Percentiles rank a stretch among this genome's conserved stretches.
phyloP scores from a whole-genome alignment of 2,329 filamentous ascomycete species.

The Trichoderma asperellum region DNA sequence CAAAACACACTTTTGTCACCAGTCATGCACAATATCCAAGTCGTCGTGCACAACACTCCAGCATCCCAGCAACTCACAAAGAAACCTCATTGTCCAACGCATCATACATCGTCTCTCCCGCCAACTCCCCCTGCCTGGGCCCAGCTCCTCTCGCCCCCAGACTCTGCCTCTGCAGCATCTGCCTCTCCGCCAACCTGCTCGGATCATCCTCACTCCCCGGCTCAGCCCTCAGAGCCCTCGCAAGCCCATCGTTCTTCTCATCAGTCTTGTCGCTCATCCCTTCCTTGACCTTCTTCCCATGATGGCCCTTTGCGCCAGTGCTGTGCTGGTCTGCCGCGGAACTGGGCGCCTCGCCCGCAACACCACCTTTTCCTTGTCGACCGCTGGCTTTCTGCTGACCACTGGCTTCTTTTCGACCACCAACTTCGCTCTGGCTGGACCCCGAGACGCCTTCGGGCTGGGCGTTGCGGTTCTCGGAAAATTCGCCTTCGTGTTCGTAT shows the following conservation, averaged over 20 bases:
- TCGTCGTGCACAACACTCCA: no score
- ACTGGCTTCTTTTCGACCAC: not conserved
- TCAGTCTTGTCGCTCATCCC: slow-evolving; percentile 40
- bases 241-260: slow-evolving; percentile 39
- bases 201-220: slow-evolving; percentile 55
- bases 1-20: not conserved
- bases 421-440: slow-evolving; percentile 30
- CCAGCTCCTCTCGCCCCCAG: slow-evolving; percentile 35
- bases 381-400: not conserved
- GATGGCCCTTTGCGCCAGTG: slow-evolving; percentile 40
- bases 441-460: slow-evolving; percentile 31
- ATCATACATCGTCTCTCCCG: slow-evolving; percentile 40
- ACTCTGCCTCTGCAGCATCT: slow-evolving; percentile 41
- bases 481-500: slow-evolving; percentile 60
- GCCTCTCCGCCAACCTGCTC: slow-evolving; percentile 49
- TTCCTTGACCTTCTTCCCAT: slow-evolving; percentile 48
- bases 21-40: no score
- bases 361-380: slow-evolving; percentile 34
- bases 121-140: slow-evolving; percentile 36
- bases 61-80: slow-evolving; percentile 32
- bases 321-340: slow-evolving; percentile 45
- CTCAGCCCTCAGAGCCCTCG: slow-evolving; percentile 48
- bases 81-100: slow-evolving; percentile 37
- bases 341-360: slow-evolving; percentile 41
- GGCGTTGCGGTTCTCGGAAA: slow-evolving; percentile 61